Evolutionary conservation across 192 early-diverging fungal genomes (phyloP).

Genomic region (Ambispora gerdemannii): DNA sequence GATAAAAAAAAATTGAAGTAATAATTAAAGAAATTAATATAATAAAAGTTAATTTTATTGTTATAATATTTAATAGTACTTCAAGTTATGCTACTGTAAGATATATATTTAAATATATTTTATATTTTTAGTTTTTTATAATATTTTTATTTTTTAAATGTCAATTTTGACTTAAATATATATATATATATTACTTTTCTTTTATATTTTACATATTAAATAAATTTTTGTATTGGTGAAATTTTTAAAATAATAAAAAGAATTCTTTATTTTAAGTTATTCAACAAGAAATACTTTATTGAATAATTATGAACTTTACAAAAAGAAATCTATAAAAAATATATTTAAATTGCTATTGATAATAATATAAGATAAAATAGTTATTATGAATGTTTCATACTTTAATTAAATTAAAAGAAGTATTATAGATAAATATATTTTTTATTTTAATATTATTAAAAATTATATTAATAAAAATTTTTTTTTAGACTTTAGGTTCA

Average conservation of each 20-base stretch:
- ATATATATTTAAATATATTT: too few species aligned
- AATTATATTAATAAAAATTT: not conserved
- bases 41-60: not conserved
- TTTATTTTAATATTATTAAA: not conserved
- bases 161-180: not conserved
- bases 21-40: not conserved
- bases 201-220: not conserved
- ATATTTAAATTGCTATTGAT: not conserved
- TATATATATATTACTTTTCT: not conserved
- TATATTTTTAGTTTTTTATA: not conserved
- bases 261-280: not conserved
- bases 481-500: not conserved
- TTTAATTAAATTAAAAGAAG: slow-evolving; percentile 1
- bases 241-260: slow-evolving; percentile 1
- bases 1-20: not conserved
- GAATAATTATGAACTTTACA: not conserved
- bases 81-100: too few species aligned
- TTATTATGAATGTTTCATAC: not conserved
- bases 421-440: not conserved
- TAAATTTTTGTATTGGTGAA: not conserved
- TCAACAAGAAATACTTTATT: not conserved
- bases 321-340: not conserved
- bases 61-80: not conserved
- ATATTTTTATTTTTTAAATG: not conserved
- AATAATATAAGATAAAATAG: not conserved